phyloP scores from a whole-genome alignment of 148 eudicot species.

The Pharnaceum exiguum region DNA sequence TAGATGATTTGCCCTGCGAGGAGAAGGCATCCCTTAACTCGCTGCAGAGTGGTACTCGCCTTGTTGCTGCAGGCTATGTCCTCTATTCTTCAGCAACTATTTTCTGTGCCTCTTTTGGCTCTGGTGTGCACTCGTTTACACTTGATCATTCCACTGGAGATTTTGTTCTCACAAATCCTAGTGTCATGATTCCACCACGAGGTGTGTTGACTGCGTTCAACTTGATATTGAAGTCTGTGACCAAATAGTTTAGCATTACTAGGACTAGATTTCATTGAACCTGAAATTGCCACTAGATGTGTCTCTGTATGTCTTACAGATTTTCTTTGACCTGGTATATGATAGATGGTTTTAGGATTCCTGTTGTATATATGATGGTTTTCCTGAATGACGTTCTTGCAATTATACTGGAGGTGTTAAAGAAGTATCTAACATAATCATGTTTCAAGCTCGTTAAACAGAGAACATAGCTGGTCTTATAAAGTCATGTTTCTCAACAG shows the following conservation, averaged over 20 bases:
- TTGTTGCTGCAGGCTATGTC: conserved; percentile 87
- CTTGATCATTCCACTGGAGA: conserved; percentile 85
- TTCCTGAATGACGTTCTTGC: too few species aligned
- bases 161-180: conserved; percentile 77
- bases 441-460: background rate
- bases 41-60: conserved; percentile 77
- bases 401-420: too few species aligned
- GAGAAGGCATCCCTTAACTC: conserved; percentile 79
- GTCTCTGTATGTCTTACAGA: too few species aligned
- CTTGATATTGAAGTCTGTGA: too few species aligned
- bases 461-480: background rate
- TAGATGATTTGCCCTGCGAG: conserved; percentile 64
- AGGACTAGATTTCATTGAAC: too few species aligned
- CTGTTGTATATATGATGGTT: too few species aligned
- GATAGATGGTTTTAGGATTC: too few species aligned
- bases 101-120: conserved; percentile 78
- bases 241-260: too few species aligned
- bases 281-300: too few species aligned
- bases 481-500: background rate
- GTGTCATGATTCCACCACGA: conserved; percentile 75
- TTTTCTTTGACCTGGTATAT: too few species aligned
- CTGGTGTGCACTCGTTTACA: conserved; percentile 79
- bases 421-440: background rate
- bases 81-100: conserved; percentile 98
- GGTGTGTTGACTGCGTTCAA: too few species aligned